Percentiles rank a stretch among this genome's conserved stretches.
Evolutionary conservation across 1,139 yeast genomes (phyloP).

Genomic region (Suhomyces bolitotheri): DNA sequence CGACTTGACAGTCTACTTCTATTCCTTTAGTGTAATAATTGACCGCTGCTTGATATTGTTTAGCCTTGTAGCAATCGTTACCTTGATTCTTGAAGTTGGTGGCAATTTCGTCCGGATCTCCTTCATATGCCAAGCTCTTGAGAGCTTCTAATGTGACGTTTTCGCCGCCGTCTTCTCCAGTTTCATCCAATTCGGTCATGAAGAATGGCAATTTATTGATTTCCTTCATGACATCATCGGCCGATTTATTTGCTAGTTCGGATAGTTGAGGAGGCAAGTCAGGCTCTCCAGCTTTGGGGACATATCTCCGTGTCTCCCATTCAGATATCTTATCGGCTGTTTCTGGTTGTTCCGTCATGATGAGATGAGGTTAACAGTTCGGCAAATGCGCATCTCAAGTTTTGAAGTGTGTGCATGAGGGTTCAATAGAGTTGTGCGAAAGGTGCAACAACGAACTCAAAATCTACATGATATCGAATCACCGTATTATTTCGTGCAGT

Average conservation of each 20-base stretch:
- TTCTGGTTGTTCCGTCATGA: constrained; percentile 4
- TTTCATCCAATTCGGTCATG: constrained; percentile 84
- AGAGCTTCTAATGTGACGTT: constrained; percentile 81
- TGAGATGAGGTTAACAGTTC: constrained; percentile 4
- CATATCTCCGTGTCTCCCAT: constrained; percentile 59
- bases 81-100: constrained; percentile 90
- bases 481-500: too few species aligned
- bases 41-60: constrained; percentile 73
- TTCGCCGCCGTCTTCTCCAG: constrained; percentile 76
- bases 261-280: constrained; percentile 80
- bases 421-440: too few species aligned
- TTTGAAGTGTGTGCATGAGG: too few species aligned
- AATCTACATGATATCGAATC: too few species aligned
- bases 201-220: constrained; percentile 87
- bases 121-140: constrained; percentile 89
- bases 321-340: constrained; percentile 32
- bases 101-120: constrained; percentile 92
- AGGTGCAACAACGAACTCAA: too few species aligned
- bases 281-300: constrained; percentile 79
- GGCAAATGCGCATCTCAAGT: constrained; percentile 3
- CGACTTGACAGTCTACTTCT: constrained; percentile 61
- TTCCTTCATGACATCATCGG: constrained; percentile 78
- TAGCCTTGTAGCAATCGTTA: constrained; percentile 75
- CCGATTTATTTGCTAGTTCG: constrained; percentile 61
- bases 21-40: constrained; percentile 79